Conservation (phyloP, 2,329 filamentous ascomycete genomes). For the Epichloe gansuensis region DNA sequence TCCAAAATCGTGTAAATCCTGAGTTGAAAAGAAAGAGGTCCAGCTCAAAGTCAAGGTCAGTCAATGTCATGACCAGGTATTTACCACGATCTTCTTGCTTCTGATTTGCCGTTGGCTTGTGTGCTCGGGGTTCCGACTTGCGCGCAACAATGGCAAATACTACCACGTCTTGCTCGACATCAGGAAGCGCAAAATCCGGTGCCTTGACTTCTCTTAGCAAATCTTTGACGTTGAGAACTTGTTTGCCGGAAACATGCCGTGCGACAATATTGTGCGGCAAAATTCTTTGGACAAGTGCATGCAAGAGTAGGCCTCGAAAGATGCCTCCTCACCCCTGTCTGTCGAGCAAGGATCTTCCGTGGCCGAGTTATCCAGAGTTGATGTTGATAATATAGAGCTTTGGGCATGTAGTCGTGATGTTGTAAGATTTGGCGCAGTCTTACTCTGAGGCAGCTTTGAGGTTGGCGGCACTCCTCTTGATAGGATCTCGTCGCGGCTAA, state of each 20-base stretch:
- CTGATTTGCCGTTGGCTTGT: constrained; percentile 33
- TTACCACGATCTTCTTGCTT: constrained; percentile 54
- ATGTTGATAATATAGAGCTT: constrained; percentile 8
- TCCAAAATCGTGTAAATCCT: constrained; percentile 89
- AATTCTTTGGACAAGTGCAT: constrained; percentile 74
- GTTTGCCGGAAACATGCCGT: constrained; percentile 67
- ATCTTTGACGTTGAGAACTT: constrained; percentile 65
- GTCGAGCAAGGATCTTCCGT: constrained; percentile 9
- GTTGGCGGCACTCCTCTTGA: constrained; percentile 15
- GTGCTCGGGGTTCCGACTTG: constrained; percentile 67
- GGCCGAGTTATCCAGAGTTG: background rate
- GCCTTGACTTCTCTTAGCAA: constrained; percentile 70
- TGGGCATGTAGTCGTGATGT: constrained; percentile 9
- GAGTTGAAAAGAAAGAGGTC: constrained; percentile 87
- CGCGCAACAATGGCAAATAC: constrained; percentile 78
- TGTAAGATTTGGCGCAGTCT: constrained; percentile 25
- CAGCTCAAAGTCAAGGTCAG: constrained; percentile 80
- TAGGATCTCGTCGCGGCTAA: constrained; percentile 52
- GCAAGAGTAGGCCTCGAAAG: constrained; percentile 79
- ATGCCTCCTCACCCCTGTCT: constrained; percentile 23
- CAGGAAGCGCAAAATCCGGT: constrained; percentile 70
- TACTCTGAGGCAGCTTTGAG: constrained; percentile 29
- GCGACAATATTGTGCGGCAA: constrained; percentile 72
- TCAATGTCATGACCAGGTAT: constrained; percentile 85
- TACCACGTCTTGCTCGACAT: constrained; percentile 77